Percentiles rank a stretch among this genome's conserved stretches.
These are phyloP conservation scores for Colletotrichum lindemuthianum DNA, from an alignment of 2,329 filamentous ascomycete genomes.

Conservation along the genomic window DNA sequence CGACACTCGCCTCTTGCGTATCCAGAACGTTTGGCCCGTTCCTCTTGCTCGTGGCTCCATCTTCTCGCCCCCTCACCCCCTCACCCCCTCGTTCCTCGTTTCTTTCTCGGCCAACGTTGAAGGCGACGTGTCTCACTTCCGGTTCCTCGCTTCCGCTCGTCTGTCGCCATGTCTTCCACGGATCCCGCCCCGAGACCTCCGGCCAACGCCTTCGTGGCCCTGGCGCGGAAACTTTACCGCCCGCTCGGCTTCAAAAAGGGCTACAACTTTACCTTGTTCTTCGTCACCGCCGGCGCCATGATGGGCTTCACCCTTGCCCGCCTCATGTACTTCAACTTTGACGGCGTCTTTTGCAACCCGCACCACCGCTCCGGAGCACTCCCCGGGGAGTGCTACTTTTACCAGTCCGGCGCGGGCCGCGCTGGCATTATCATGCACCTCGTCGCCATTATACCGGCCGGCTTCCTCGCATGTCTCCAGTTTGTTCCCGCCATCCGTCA, in stretches of 20 bases:
- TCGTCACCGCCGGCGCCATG: conserved; percentile 57
- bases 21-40: too few species aligned
- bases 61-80: background rate
- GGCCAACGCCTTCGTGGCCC: conserved; percentile 36
- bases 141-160: background rate
- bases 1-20: too few species aligned
- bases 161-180: conserved; percentile 11
- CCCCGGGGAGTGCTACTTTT: conserved; percentile 53
- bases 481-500: conserved; percentile 60
- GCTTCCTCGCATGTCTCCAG: conserved; percentile 56
- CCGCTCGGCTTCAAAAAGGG: conserved; percentile 64
- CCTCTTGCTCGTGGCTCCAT: too few species aligned
- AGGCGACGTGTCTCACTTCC: background rate
- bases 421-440: conserved; percentile 59
- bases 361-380: conserved; percentile 37
- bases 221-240: conserved; percentile 48
- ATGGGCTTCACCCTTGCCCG: conserved; percentile 60
- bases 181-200: conserved; percentile 23
- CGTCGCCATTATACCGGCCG: conserved; percentile 55
- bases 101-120: background rate
- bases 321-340: conserved; percentile 57
- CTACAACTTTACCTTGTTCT: conserved; percentile 67
- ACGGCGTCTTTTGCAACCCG: conserved; percentile 47
- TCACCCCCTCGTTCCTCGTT: background rate
- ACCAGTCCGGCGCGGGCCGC: conserved; percentile 40